Percentiles rank a stretch among this genome's conserved stretches.
Evolutionary conservation across 2,329 filamentous ascomycete genomes (phyloP).

Genomic region (Fusarium fracticaudum): DNA sequence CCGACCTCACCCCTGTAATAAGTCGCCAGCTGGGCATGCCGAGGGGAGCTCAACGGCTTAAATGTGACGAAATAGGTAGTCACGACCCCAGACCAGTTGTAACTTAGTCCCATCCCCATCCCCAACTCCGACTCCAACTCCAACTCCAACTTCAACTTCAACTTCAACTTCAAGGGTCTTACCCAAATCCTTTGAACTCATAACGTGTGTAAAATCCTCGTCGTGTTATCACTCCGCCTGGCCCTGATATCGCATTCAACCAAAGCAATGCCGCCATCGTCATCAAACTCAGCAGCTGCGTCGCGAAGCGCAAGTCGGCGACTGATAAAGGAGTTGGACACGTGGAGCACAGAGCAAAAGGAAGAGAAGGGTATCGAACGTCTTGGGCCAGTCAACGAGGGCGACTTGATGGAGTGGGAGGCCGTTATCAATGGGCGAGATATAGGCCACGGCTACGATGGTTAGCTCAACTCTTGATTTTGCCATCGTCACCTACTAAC

Average conservation of each 20-base stretch:
- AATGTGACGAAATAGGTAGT: slow-evolving; percentile 30
- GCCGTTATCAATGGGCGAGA: slow-evolving; percentile 68
- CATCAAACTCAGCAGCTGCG: slow-evolving; percentile 34
- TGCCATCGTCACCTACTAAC: background rate
- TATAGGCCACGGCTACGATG: slow-evolving; percentile 65
- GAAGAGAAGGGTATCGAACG: slow-evolving; percentile 66
- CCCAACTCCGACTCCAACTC: background rate
- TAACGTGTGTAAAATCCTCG: background rate
- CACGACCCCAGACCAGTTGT: slow-evolving; percentile 18
- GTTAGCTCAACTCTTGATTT: slow-evolving; percentile 44
- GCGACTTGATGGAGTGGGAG: slow-evolving; percentile 67
- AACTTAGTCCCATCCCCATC: background rate
- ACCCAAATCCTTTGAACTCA: background rate
- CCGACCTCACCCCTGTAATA: slow-evolving; percentile 39
- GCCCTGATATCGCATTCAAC: slow-evolving; percentile 9
- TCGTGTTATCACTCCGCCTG: background rate
- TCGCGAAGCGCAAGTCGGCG: slow-evolving; percentile 63
- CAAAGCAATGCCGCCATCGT: slow-evolving; percentile 27
- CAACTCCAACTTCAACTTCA: background rate
- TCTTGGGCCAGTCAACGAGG: slow-evolving; percentile 63
- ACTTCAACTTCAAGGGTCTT: background rate
- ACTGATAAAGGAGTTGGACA: slow-evolving; percentile 66
- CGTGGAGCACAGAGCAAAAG: slow-evolving; percentile 60
- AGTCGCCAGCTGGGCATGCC: slow-evolving; percentile 7
- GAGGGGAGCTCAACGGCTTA: slow-evolving; percentile 9